phyloP scores from a whole-genome alignment of 2,329 filamentous ascomycete genomes.

The Colletotrichum godetiae region DNA sequence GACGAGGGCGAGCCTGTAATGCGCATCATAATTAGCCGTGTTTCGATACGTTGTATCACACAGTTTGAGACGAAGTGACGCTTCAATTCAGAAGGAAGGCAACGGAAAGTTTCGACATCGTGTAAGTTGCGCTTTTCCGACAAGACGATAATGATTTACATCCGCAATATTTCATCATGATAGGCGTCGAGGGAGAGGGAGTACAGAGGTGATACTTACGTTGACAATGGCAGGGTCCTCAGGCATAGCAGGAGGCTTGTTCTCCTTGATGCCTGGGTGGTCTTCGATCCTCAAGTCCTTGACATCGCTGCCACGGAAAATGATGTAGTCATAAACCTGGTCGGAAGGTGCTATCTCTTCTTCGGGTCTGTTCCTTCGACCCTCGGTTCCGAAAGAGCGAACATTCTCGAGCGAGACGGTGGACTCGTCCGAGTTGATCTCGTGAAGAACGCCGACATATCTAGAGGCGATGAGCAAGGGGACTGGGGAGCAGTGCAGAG shows the following conservation, averaged over 20 bases:
- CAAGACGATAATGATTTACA: slow-evolving; percentile 83
- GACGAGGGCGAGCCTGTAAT: slow-evolving; percentile 53
- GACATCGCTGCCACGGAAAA: slow-evolving; percentile 97
- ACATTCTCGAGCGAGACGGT: slow-evolving; percentile 98
- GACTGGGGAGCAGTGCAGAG: slow-evolving; percentile 32
- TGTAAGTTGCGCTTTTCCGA: slow-evolving; percentile 90
- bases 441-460: slow-evolving; percentile 94
- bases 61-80: slow-evolving; percentile 21
- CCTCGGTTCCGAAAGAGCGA: slow-evolving; percentile 92
- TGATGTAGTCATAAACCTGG: slow-evolving; percentile 97
- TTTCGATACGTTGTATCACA: slow-evolving; percentile 13
- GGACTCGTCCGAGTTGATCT: slow-evolving; percentile 97
- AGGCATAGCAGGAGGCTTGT: slow-evolving; percentile 81
- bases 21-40: slow-evolving; percentile 41
- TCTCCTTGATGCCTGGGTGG: slow-evolving; percentile 78
- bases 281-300: slow-evolving; percentile 97
- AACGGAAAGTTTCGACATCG: slow-evolving; percentile 98
- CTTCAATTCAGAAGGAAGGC: slow-evolving; percentile 96
- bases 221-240: slow-evolving; percentile 97
- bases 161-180: slow-evolving; percentile 97
- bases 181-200: slow-evolving; percentile 31
- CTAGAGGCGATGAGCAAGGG: slow-evolving; percentile 56
- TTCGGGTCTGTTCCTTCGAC: slow-evolving; percentile 79
- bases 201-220: slow-evolving; percentile 73
- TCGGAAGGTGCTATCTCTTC: slow-evolving; percentile 88